Base-by-base conservation (phyloP, 306 rosid species). In the Potentilla sterilis region DNA sequence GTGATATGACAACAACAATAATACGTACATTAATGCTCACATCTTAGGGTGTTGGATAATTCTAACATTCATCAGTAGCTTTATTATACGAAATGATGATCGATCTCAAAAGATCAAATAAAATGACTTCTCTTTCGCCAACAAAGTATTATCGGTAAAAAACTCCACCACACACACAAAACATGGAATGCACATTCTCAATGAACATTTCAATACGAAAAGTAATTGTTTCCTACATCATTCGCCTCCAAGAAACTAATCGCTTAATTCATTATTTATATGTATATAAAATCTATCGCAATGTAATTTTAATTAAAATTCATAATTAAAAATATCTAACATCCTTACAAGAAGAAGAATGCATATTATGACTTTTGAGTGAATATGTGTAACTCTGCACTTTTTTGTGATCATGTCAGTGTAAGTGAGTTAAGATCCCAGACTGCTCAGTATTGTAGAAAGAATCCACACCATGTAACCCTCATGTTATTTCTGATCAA, bases 401-500 rank as follows among this genome's bases (percentile, higher is more conserved):
- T 54, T 54, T 3, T 21, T n/a, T 21, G 34, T 55, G 32, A 55
- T 22, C 61, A 49, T n/a, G 61, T 54, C 34, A 55, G 65, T 12
- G 1, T 1, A 59, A 58, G 35, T 59, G 65, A 59, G 66, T 61
- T 28, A 28, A 28, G 5, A 24, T 57, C 66, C 66, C 37, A 24
- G 7, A 24, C 24, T n/a, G 61, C 61, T n/a, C 34, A 57, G 32
- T 57, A 57, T 22, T 52, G 8, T 52, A 2, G 28, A 52, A 22
- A 22, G 63, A 9, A 22, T 57, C 63, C 64, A 51, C 28, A 75
- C 73, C 76, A 52, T 35, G 69, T 43, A n/a, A 54, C 44, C 46
- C 63, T 61, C 66, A 34, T 75, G 58, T 16, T 71, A 18, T 54
- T 75, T n/a, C 61, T 76, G 80, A 64, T 78, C 85, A 54, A 74